Conservation (phyloP, 179 eudicot species). For the Heliamphora pulchella region DNA sequence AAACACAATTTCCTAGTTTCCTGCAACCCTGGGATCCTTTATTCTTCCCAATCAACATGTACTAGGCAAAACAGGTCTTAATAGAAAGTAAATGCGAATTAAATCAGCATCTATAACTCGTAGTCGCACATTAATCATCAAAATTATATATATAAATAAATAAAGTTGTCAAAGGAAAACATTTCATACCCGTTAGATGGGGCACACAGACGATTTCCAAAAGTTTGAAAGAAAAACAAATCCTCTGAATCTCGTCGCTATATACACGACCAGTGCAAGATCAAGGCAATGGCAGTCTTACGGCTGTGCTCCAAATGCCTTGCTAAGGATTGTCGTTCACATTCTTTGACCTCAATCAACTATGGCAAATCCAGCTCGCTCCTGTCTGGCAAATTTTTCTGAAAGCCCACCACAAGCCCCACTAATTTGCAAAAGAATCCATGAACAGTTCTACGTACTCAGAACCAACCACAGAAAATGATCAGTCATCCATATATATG, state of each 20-base stretch:
- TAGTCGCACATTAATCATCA: neutral
- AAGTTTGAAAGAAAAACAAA: neutral
- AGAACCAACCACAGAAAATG: no score
- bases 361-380: no score
- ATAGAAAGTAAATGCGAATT: neutral
- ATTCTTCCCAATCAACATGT: neutral
- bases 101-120: neutral
- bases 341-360: neutral
- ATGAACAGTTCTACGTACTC: no score
- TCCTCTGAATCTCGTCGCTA: neutral
- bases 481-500: no score
- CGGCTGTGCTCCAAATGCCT: conserved; percentile 15
- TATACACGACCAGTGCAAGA: neutral
- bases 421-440: neutral
- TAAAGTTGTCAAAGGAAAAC: neutral
- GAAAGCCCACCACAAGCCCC: neutral
- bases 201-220: neutral
- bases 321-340: conserved; percentile 4
- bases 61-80: neutral
- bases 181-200: neutral
- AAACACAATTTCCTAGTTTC: neutral
- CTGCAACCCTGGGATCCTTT: neutral
- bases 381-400: neutral
- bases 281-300: conserved; percentile 16
- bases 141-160: neutral